phyloP scores from a whole-genome alignment of 2,329 filamentous ascomycete genomes.

The Phialocephala sp. region DNA sequence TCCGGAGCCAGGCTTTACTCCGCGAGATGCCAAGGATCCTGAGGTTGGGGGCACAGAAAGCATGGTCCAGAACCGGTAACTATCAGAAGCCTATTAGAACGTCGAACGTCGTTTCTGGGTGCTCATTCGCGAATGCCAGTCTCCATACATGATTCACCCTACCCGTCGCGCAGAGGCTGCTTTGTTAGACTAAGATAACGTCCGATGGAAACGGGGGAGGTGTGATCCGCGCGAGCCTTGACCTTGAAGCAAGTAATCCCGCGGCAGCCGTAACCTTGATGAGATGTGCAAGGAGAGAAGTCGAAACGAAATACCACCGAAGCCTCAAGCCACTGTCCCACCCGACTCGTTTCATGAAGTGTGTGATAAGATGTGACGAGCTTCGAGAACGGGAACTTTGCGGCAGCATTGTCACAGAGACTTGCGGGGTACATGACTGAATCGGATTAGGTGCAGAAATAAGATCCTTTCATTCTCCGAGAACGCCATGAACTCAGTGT shows the following conservation, averaged over 20 bases:
- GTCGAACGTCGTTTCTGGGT: constrained; percentile 25
- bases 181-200: constrained; percentile 15
- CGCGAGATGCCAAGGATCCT: neutral
- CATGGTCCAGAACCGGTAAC: constrained; percentile 17
- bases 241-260: constrained; percentile 15
- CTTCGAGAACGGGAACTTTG: constrained; percentile 1
- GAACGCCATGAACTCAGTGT: constrained; percentile 23
- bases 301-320: constrained; percentile 22
- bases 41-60: neutral
- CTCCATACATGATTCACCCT: constrained; percentile 20
- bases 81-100: constrained; percentile 33
- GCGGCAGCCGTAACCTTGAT: constrained; percentile 11
- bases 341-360: constrained; percentile 14
- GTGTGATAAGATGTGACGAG: neutral
- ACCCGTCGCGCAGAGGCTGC: constrained; percentile 21
- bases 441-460: constrained; percentile 4
- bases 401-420: neutral
- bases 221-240: constrained; percentile 17
- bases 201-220: constrained; percentile 12
- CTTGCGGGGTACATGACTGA: constrained; percentile 10
- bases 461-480: constrained; percentile 13
- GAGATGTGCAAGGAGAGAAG: constrained; percentile 7
- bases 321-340: constrained; percentile 22
- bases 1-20: neutral
- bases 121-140: constrained; percentile 32